A percentile compares a stretch with the other conserved stretches of the same genome.
phyloP scores from a whole-genome alignment of 2,329 filamentous ascomycete species.

The Byssoonygena ceratinophila region DNA sequence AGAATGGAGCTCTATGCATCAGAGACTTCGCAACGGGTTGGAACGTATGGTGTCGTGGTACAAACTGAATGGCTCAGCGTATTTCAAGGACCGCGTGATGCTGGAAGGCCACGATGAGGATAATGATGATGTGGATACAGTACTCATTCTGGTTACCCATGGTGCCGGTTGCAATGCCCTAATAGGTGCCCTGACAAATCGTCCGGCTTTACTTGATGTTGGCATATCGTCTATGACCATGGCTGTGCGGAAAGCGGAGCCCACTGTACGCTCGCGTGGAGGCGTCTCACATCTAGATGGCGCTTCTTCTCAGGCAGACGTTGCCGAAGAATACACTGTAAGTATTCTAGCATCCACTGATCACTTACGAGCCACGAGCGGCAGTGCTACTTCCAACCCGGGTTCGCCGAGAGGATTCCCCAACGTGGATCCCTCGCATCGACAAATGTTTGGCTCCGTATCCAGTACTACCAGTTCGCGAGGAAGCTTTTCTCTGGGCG shows the following conservation, averaged over 20 bases:
- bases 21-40: constrained; percentile 69
- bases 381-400: constrained; percentile 23
- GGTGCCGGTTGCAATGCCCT: constrained; percentile 93
- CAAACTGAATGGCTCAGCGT: constrained; percentile 36
- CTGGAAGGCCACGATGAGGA: constrained; percentile 33
- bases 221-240: constrained; percentile 84
- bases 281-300: neutral
- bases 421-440: constrained; percentile 24
- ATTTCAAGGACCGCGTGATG: constrained; percentile 12
- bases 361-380: constrained; percentile 44
- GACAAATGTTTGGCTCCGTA: constrained; percentile 26
- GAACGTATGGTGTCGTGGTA: constrained; percentile 80
- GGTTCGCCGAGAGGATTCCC: constrained; percentile 17
- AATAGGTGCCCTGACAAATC: constrained; percentile 80
- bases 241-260: constrained; percentile 50
- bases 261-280: neutral
- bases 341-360: constrained; percentile 51
- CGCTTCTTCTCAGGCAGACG: constrained; percentile 16
- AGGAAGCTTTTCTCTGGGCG: constrained; percentile 21
- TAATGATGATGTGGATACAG: constrained; percentile 59
- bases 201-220: constrained; percentile 83
- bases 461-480: constrained; percentile 19
- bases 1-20: constrained; percentile 94
- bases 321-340: constrained; percentile 45
- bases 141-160: constrained; percentile 83